phyloP scores from a whole-genome alignment of 78 protist species.

The Polysphondylium violaceum region DNA sequence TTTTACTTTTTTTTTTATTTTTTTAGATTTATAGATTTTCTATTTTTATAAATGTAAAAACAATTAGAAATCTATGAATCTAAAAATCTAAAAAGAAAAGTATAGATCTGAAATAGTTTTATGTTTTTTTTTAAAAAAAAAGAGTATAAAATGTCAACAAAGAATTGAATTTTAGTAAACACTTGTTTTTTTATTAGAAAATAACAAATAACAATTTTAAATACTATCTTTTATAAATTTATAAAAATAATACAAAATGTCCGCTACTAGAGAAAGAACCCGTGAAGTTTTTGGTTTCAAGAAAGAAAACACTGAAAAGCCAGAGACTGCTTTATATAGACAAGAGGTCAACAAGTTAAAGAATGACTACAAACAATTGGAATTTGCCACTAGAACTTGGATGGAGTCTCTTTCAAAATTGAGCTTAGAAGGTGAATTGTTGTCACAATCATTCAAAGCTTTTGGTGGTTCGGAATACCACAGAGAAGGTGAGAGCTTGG shows the following conservation, averaged over 20 bases:
- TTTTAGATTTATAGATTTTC: too few species aligned
- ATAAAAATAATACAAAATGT: not conserved
- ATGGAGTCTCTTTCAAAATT: slow-evolving; percentile 15
- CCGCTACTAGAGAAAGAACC: slow-evolving; percentile 37
- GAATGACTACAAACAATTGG: slow-evolving; percentile 17
- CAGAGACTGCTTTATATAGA: slow-evolving; percentile 14
- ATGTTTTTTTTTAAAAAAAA: too few species aligned
- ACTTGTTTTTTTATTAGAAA: too few species aligned
- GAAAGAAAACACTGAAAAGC: slow-evolving; percentile 15
- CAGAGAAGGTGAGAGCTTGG: not conserved
- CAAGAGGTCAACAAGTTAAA: slow-evolving; percentile 15
- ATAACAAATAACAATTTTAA: too few species aligned
- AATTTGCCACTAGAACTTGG: slow-evolving; percentile 1
- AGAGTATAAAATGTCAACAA: too few species aligned
- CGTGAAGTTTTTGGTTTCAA: slow-evolving; percentile 30
- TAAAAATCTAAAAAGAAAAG: too few species aligned
- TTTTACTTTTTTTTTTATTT: too few species aligned
- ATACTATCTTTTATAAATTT: not conserved
- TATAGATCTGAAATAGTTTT: too few species aligned
- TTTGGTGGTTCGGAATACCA: not conserved
- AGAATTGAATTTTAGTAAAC: too few species aligned
- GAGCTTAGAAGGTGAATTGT: slow-evolving; percentile 4
- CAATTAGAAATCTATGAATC: too few species aligned
- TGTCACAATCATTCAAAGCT: slow-evolving; percentile 1
- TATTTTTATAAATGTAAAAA: too few species aligned